phyloP scores from a whole-genome alignment of 2,329 filamentous ascomycete genomes.

The Arachnopeziza araneosa region DNA sequence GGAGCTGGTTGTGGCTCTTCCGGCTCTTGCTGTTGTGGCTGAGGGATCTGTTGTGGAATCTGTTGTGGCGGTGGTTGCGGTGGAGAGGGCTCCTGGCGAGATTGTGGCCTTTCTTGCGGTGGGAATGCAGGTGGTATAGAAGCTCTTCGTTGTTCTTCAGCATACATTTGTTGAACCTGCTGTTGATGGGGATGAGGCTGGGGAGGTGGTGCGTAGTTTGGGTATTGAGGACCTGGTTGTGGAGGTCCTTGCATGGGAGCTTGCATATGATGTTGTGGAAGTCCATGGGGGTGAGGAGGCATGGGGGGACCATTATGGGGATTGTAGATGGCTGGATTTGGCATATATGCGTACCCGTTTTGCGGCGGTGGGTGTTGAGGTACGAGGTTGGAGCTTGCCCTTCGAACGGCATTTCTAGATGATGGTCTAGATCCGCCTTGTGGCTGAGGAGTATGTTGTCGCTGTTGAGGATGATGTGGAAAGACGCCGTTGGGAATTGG shows the following conservation, averaged over 20 bases:
- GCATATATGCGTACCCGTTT: constrained; percentile 78
- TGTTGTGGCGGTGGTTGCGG: constrained; percentile 54
- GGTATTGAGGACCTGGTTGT: constrained; percentile 35
- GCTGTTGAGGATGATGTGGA: constrained; percentile 39
- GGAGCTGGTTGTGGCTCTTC: constrained; percentile 46
- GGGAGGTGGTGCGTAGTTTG: constrained; percentile 34
- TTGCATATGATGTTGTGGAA: constrained; percentile 29
- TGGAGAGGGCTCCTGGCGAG: constrained; percentile 46
- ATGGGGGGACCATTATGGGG: constrained; percentile 41
- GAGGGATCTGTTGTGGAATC: constrained; percentile 47
- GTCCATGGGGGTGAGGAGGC: constrained; percentile 30
- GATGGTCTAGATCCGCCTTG: constrained; percentile 66
- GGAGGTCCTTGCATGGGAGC: constrained; percentile 30
- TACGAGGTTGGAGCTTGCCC: constrained; percentile 68
- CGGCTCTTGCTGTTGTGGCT: constrained; percentile 42
- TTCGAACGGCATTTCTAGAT: constrained; percentile 74
- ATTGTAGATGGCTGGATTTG: constrained; percentile 81
- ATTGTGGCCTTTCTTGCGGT: constrained; percentile 49
- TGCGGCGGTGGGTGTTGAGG: constrained; percentile 59
- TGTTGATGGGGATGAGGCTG: constrained; percentile 34
- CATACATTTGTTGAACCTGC: constrained; percentile 59
- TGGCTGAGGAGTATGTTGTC: constrained; percentile 78
- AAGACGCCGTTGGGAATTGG: constrained; percentile 60
- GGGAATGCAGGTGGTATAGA: constrained; percentile 68
- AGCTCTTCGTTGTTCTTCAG: constrained; percentile 70